Percentiles rank a stretch among this genome's conserved stretches.
phyloP scores from a whole-genome alignment of 345 rosid genomes.

The Lepidium africanum region DNA sequence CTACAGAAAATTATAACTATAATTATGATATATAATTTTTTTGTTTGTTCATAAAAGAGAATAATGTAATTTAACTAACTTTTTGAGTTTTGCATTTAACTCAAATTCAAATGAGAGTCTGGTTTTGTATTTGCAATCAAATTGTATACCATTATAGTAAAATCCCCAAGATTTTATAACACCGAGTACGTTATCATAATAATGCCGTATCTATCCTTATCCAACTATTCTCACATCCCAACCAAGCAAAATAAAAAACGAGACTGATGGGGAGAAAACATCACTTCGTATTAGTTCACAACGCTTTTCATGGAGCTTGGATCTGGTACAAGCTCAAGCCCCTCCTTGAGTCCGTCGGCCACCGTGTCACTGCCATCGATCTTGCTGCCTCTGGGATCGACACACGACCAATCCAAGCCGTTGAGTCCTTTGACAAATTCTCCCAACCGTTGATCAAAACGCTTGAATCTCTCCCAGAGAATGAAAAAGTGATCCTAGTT shows the following conservation, averaged over 20 bases:
- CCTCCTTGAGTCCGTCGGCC: conserved; percentile 26
- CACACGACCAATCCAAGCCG: conserved; percentile 23
- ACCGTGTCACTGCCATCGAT: conserved; percentile 30
- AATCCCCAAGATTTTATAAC: no score
- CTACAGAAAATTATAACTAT: no score
- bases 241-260: not conserved
- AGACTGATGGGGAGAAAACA: conserved; percentile 24
- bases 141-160: no score
- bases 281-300: conserved; percentile 31
- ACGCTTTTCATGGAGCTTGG: conserved; percentile 32
- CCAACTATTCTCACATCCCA: not conserved
- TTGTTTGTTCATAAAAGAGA: no score
- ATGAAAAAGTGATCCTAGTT: conserved; percentile 24
- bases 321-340: conserved; percentile 36
- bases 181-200: no score
- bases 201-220: not conserved
- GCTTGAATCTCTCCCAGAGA: conserved; percentile 18
- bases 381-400: conserved; percentile 21
- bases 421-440: conserved; percentile 17
- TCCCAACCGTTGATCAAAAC: conserved; percentile 25
- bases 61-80: no score
- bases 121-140: no score
- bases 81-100: no score
- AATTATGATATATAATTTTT: no score
- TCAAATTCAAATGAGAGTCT: no score